These are phyloP conservation scores for Sporothrix variecibatus DNA, from an alignment of 2,329 filamentous ascomycete species.

Conservation along the genomic window DNA sequence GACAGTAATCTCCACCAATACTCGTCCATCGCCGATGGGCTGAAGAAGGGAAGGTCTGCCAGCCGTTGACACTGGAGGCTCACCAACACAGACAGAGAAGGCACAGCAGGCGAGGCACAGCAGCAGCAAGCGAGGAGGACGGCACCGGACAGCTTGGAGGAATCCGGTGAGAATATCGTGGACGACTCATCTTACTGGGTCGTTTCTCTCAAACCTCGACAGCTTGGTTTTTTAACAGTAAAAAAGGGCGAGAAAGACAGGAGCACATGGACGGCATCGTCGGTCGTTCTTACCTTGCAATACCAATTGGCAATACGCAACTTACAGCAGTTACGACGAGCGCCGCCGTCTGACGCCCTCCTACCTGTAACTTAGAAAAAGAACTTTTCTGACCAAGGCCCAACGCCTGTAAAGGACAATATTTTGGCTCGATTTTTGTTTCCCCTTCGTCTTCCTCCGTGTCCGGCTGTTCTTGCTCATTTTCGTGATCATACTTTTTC, in stretches of 20 bases:
- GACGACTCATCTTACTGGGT: neutral
- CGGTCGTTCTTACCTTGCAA: neutral
- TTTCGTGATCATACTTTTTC: neutral
- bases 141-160: slow-evolving; percentile 1
- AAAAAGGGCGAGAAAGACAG: neutral
- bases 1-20: slow-evolving; percentile 14
- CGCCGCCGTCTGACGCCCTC: neutral
- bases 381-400: neutral
- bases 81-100: neutral
- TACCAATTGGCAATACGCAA: neutral
- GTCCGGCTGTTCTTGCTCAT: neutral
- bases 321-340: neutral
- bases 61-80: neutral
- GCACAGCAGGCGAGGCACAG: neutral
- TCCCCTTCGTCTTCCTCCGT: neutral
- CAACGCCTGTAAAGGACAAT: neutral
- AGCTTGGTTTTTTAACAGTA: neutral
- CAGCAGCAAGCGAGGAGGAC: neutral
- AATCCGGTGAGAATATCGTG: neutral
- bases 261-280: neutral
- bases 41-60: neutral
- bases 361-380: neutral
- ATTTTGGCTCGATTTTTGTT: neutral
- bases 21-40: neutral
- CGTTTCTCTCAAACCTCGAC: neutral